Evolutionary conservation across 2,329 filamentous ascomycete genomes (phyloP).

Genomic region (Emmonsiellopsis sp.): DNA sequence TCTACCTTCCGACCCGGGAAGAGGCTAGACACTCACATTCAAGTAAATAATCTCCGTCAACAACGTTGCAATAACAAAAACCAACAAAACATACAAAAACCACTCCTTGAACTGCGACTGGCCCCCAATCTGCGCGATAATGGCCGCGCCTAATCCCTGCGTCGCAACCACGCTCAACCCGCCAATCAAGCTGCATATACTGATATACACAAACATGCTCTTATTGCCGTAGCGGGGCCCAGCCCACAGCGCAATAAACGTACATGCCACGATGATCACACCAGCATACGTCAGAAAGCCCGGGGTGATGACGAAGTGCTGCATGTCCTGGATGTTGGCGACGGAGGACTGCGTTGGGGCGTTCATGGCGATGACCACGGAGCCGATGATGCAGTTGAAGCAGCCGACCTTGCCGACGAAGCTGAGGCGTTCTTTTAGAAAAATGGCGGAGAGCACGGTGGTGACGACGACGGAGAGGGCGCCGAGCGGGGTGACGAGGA

Average conservation of each 20-base stretch:
- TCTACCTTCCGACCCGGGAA: too few relatives aligned
- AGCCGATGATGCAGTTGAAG: slow-evolving; percentile 88
- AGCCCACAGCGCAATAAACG: slow-evolving; percentile 65
- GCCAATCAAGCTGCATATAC: slow-evolving; percentile 89
- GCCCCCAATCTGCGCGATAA: slow-evolving; percentile 75
- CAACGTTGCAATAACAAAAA: slow-evolving; percentile 82
- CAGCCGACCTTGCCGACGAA: slow-evolving; percentile 95
- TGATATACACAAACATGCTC: slow-evolving; percentile 95
- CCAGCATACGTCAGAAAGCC: slow-evolving; percentile 81
- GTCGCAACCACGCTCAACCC: slow-evolving; percentile 91
- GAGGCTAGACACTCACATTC: slow-evolving; percentile 58
- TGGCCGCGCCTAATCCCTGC: slow-evolving; percentile 83
- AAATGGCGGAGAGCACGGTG: slow-evolving; percentile 83
- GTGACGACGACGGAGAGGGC: slow-evolving; percentile 88
- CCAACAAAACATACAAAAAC: slow-evolving; percentile 87
- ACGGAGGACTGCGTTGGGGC: slow-evolving; percentile 80
- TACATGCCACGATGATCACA: slow-evolving; percentile 64
- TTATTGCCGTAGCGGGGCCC: slow-evolving; percentile 88
- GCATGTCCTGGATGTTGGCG: slow-evolving; percentile 82
- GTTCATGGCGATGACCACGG: slow-evolving; percentile 89
- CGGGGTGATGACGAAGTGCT: slow-evolving; percentile 72
- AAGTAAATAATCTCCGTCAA: slow-evolving; percentile 90
- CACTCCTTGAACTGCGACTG: slow-evolving; percentile 89
- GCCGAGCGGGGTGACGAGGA: slow-evolving; percentile 84
- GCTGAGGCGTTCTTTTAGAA: slow-evolving; percentile 88